Evolutionary conservation across 305 asterid species (phyloP).

Genomic region (Petunia hybrid): DNA sequence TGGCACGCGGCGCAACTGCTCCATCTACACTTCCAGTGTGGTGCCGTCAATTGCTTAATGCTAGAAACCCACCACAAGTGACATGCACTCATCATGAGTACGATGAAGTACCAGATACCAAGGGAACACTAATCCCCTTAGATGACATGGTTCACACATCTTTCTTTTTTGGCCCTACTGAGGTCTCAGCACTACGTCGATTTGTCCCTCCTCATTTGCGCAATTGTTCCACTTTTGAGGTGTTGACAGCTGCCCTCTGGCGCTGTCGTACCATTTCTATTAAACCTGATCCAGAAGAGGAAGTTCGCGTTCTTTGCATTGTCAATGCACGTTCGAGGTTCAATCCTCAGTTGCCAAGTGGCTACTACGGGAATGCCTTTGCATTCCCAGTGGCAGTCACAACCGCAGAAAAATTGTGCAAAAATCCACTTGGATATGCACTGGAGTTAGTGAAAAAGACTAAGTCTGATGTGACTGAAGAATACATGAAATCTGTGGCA

Average conservation of each 20-base stretch:
- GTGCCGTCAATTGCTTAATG: conserved; percentile 27
- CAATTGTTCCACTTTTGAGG: conserved; percentile 50
- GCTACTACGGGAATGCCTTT: conserved; percentile 51
- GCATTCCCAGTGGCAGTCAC: conserved; percentile 43
- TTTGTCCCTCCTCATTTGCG: conserved; percentile 30
- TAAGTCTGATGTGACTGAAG: conserved; percentile 34
- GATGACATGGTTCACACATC: conserved; percentile 45
- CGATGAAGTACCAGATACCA: conserved; percentile 38
- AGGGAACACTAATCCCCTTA: conserved; percentile 35
- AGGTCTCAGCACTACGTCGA: conserved; percentile 19
- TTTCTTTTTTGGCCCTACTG: conserved; percentile 44
- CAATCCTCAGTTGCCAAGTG: conserved; percentile 45
- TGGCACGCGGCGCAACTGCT: conserved; percentile 36
- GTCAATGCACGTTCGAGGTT: conserved; percentile 43
- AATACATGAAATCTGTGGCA: conserved; percentile 43
- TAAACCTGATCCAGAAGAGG: conserved; percentile 43
- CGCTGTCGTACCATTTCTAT: conserved; percentile 52
- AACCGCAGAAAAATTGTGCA: conserved; percentile 38
- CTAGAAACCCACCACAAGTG: conserved; percentile 34
- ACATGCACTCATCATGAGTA: conserved; percentile 46
- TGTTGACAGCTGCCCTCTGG: conserved; percentile 52
- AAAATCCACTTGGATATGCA: conserved; percentile 43
- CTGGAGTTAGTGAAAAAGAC: conserved; percentile 37
- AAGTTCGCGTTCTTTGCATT: conserved; percentile 44
- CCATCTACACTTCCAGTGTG: conserved; percentile 30